Conservation (phyloP, 2,329 filamentous ascomycete species). For the Penicillium sp. region DNA sequence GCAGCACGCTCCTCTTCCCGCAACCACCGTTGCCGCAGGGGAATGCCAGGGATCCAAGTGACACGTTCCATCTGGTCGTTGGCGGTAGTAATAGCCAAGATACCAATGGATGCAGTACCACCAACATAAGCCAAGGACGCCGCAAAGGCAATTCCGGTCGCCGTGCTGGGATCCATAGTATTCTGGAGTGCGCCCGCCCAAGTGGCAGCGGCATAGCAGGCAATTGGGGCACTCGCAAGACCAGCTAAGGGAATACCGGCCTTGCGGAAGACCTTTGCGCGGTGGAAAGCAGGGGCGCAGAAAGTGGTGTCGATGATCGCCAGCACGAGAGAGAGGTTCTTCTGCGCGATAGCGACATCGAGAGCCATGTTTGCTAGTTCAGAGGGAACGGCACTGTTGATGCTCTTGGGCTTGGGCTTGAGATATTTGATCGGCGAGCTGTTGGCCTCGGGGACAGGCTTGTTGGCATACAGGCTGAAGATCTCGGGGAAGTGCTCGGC, state of each 20-base stretch:
- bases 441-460: slow-evolving; percentile 66
- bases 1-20: slow-evolving; percentile 87
- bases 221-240: slow-evolving; percentile 33
- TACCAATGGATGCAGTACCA: slow-evolving; percentile 75
- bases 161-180: slow-evolving; percentile 72
- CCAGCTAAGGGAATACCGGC: slow-evolving; percentile 43
- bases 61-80: slow-evolving; percentile 96
- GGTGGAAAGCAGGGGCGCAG: slow-evolving; percentile 43
- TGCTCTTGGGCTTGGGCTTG: slow-evolving; percentile 64
- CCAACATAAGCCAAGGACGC: slow-evolving; percentile 81
- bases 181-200: slow-evolving; percentile 66
- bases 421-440: slow-evolving; percentile 60
- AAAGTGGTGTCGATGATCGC: slow-evolving; percentile 67
- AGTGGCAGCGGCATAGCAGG: slow-evolving; percentile 64
- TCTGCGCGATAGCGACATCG: slow-evolving; percentile 72
- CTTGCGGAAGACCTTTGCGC: slow-evolving; percentile 44
- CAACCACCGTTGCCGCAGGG: slow-evolving; percentile 77
- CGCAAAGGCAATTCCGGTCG: slow-evolving; percentile 74
- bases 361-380: slow-evolving; percentile 71
- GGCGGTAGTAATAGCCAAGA: slow-evolving; percentile 78
- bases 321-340: slow-evolving; percentile 74
- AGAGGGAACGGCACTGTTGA: slow-evolving; percentile 70
- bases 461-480: slow-evolving; percentile 78
- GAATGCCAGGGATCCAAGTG: slow-evolving; percentile 81
- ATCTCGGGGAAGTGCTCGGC: slow-evolving; percentile 76